Conservation (phyloP, 2,329 filamentous ascomycete species). For the Trichoderma simmonsii region DNA sequence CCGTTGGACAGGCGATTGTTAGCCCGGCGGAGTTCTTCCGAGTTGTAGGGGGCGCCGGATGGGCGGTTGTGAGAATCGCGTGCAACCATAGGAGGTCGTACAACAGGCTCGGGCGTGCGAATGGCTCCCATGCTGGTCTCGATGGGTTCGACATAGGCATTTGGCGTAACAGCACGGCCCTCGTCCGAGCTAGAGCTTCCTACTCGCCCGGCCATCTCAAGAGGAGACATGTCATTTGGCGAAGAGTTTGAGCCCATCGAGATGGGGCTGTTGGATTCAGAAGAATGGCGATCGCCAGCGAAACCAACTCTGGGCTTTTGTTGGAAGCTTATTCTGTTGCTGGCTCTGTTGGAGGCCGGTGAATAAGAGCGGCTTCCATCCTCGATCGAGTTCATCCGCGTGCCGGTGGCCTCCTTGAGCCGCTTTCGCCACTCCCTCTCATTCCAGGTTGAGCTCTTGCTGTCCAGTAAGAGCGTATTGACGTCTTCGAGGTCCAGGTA, state of each 20-base stretch:
- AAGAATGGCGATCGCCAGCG: slow-evolving; percentile 54
- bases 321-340: slow-evolving; percentile 53
- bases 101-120: slow-evolving; percentile 72
- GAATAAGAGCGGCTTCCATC: slow-evolving; percentile 47
- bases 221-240: slow-evolving; percentile 35
- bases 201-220: slow-evolving; percentile 42
- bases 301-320: slow-evolving; percentile 47
- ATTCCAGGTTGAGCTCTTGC: slow-evolving; percentile 69
- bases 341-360: slow-evolving; percentile 57
- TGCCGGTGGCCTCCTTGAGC: slow-evolving; percentile 82
- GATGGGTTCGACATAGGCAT: slow-evolving; percentile 36
- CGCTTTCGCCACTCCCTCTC: slow-evolving; percentile 88
- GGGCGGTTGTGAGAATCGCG: slow-evolving; percentile 72
- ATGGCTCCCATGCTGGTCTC: slow-evolving; percentile 50
- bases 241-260: slow-evolving; percentile 33
- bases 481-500: slow-evolving; percentile 90
- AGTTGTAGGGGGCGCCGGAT: slow-evolving; percentile 64
- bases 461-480: slow-evolving; percentile 68
- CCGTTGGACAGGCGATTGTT: slow-evolving; percentile 80
- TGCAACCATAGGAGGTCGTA: slow-evolving; percentile 72
- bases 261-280: slow-evolving; percentile 39
- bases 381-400: slow-evolving; percentile 66
- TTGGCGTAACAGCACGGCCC: slow-evolving; percentile 38
- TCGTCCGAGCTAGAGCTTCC: slow-evolving; percentile 54
- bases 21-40: slow-evolving; percentile 73